Base-by-base conservation (phyloP, 2,329 filamentous ascomycete species). In the Verticillium longisporum region DNA sequence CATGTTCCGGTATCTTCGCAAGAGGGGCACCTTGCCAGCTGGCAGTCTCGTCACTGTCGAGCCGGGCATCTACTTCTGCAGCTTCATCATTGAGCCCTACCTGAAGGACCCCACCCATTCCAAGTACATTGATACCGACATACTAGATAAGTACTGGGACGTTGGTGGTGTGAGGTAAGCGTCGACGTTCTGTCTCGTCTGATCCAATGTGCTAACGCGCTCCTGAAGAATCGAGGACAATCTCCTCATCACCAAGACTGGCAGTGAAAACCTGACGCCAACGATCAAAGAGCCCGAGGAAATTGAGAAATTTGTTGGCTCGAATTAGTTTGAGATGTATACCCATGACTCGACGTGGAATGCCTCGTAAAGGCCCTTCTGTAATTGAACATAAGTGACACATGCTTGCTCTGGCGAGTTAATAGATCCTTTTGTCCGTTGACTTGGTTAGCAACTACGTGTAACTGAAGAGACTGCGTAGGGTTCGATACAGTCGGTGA, bases 31-130 rank as follows among this genome's bases (percentile, higher is more conserved):
- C 26, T 74, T 97, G 56, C 91, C 92, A 0, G 88, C 87, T 0
- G 89, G 64, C 7, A 88, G 88, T 57, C 91, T 99, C 31, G 88
- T 99, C 59, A 99, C 95, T 0, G 94, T 98, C 45, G 95, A 99
- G 78, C 95, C 95, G 13, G 95, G 95, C 56, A 87, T 94, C 64
- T 97, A 97, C 77, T 97, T 97, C 74, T 96, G 91, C 75, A 84
- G 86, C 21, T 97, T 93, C 71, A 96, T 96, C 65, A 90, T 97
- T 63, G 84, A 88, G 55, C 90, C 92, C 0, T 95, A 89, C 71
- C 79, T 96, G 13, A 80, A 86, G 56, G 86, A 92, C 65, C 85
- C 89, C 0, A 83, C 85, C 56, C 86, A 93, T 69, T 82, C 84
- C 60, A 87, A 88, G 69, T 96, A 87, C 70, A 96, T 97, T 68